Conservation (phyloP, 2,329 filamentous ascomycete species). For the Colletotrichum zoysiae region DNA sequence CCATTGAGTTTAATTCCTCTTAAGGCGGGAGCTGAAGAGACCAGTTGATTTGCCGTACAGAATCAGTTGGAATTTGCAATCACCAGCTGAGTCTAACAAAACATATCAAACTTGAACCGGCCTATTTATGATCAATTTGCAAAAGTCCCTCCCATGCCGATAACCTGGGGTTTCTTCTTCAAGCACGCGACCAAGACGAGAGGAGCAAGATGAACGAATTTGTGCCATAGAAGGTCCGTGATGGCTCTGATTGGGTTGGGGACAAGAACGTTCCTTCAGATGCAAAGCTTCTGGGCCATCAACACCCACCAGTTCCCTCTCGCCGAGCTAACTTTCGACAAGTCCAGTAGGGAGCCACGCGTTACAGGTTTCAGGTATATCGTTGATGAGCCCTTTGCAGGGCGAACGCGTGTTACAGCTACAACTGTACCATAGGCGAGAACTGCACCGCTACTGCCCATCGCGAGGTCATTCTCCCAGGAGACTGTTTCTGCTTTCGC, state of each 20-base stretch:
- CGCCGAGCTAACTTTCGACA: slow-evolving; percentile 35
- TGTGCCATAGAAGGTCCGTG: slow-evolving; percentile 10
- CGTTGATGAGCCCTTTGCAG: slow-evolving; percentile 43
- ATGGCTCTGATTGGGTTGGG: slow-evolving; percentile 13
- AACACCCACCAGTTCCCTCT: slow-evolving; percentile 30
- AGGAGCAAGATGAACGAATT: slow-evolving; percentile 64
- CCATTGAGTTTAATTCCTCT: too few species aligned
- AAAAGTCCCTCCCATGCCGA: slow-evolving; percentile 11
- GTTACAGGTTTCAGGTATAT: slow-evolving; percentile 40
- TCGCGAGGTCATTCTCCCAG: slow-evolving; percentile 63
- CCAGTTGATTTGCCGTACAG: too few species aligned
- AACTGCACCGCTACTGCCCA: slow-evolving; percentile 46
- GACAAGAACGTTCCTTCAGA: slow-evolving; percentile 14
- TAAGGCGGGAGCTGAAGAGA: too few species aligned
- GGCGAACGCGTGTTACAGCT: slow-evolving; percentile 36
- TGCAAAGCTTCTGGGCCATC: slow-evolving; percentile 14
- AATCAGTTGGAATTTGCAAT: too few species aligned
- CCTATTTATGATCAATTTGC: too few species aligned
- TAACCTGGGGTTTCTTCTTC: slow-evolving; percentile 71
- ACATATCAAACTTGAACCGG: too few species aligned
- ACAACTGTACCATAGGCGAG: slow-evolving; percentile 42
- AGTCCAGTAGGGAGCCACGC: background rate
- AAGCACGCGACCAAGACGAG: slow-evolving; percentile 57
- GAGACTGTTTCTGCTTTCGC: slow-evolving; percentile 64
- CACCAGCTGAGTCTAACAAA: too few species aligned